Conservation (phyloP, 768 basidiomycete genomes). For the Suillus paluster region DNA sequence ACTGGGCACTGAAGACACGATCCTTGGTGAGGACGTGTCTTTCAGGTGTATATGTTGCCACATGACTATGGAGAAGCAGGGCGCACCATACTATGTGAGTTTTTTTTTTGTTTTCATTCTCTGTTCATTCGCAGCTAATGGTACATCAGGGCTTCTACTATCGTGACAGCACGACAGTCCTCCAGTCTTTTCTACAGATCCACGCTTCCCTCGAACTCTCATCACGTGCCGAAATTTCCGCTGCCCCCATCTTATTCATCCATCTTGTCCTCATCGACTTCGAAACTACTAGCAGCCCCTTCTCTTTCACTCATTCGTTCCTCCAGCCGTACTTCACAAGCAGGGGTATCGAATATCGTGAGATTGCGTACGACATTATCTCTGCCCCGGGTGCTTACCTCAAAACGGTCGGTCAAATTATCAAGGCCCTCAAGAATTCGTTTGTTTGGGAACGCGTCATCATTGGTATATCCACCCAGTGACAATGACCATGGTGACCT, state of each 20-base stretch:
- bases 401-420: background rate
- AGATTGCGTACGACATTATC: background rate
- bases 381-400: background rate
- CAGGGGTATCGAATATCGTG: background rate
- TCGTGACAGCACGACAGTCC: background rate
- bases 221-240: background rate
- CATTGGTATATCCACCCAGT: background rate
- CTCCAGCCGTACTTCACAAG: background rate
- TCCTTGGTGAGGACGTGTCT: background rate
- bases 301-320: background rate
- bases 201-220: background rate
- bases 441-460: background rate
- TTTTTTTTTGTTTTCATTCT: background rate
- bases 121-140: background rate
- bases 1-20: no score
- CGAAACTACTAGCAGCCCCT: background rate
- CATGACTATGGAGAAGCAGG: background rate
- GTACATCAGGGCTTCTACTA: background rate
- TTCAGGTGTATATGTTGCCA: constrained; percentile 1
- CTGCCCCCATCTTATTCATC: background rate
- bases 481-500: background rate
- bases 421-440: background rate
- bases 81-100: background rate
- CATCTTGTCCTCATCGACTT: no score
- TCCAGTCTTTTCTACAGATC: background rate